Conservation (phyloP, 2,329 filamentous ascomycete genomes). For the Daldinia eschscholtzii region DNA sequence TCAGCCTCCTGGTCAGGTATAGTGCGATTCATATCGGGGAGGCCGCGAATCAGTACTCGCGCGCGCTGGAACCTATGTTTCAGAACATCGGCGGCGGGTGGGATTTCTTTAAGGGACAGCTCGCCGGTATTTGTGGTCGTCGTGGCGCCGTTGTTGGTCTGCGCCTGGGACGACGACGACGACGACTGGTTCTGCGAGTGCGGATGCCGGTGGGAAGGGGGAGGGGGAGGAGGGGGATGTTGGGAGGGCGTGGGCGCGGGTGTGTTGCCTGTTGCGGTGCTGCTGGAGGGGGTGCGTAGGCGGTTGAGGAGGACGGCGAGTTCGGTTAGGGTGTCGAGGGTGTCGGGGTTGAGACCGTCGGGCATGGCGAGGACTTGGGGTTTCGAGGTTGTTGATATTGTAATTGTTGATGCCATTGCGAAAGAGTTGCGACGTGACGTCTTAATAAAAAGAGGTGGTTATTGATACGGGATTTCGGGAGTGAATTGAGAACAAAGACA, state of each 20-base stretch:
- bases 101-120: conserved; percentile 77
- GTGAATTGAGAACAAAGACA: not conserved
- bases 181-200: conserved; percentile 36
- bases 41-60: conserved; percentile 70
- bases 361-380: conserved; percentile 63
- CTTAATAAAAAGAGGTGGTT: not conserved
- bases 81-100: conserved; percentile 80
- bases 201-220: conserved; percentile 24
- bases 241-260: conserved; percentile 48
- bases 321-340: conserved; percentile 87
- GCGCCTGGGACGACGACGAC: conserved; percentile 40
- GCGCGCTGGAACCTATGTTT: conserved; percentile 88
- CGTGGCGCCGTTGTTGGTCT: conserved; percentile 51
- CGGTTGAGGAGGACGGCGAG: conserved; percentile 83
- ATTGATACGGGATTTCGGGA: not conserved
- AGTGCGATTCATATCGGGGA: conserved; percentile 78
- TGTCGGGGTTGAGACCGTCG: conserved; percentile 79
- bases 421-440: not conserved
- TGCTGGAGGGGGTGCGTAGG: conserved; percentile 66
- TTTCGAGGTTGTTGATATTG: not conserved
- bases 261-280: conserved; percentile 53
- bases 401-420: conserved; percentile 26
- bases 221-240: conserved; percentile 41
- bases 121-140: conserved; percentile 50
- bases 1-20: conserved; percentile 78